Base-by-base conservation (phyloP, 805 yeast genomes). In the Ogataea thermomethanolica region DNA sequence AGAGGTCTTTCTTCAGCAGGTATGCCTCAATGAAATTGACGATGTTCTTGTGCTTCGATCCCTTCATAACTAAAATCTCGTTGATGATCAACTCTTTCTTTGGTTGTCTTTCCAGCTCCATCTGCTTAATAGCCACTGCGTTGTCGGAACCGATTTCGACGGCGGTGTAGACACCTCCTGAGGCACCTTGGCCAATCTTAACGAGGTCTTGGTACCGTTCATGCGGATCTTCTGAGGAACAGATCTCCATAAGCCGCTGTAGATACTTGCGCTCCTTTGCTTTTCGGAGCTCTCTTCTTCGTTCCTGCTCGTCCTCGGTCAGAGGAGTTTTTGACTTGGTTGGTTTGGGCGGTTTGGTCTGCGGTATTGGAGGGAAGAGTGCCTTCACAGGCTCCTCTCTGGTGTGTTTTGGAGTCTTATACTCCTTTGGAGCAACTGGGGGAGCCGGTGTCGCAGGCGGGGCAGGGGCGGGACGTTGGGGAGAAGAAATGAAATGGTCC, bases 181-280 rank as follows among this genome's bases (percentile, higher is more conserved):
- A 83, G 0, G 99, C 99, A 56, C 99, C 99, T 66, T 93, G 99
- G 1, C 99, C 99, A 48, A 93, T 83, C 61, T 91, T 90, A 27
- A 76, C 73, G 46, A 91, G 70, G 55, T 79, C 81, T 32, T 71
- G 68, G 62, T 86, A 93, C 35, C 75, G 59, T 39, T 69, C 69
- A 24, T 79, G 76, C 9, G 99, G 99, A 64, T 93, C 95, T 7
- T 90, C 93, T 24, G 77, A 79, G 2, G 88, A 73, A 55, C 96
- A 91, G 34, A 90, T 90, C 28, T 79, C 77, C 41, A 76, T 71
- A 35, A 93, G 69, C 53, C 79, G 84, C 33, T 78, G 75, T 49
- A 86, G 74, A 11, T 86, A 80, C 54, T 84, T 86, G 36, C 74
- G 78, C 51, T 86, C 88, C 54, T 76, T 76, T 42, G 78, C 75